Conservation (phyloP, 352 stramenopile species). For the Blastocystis hominis region DNA sequence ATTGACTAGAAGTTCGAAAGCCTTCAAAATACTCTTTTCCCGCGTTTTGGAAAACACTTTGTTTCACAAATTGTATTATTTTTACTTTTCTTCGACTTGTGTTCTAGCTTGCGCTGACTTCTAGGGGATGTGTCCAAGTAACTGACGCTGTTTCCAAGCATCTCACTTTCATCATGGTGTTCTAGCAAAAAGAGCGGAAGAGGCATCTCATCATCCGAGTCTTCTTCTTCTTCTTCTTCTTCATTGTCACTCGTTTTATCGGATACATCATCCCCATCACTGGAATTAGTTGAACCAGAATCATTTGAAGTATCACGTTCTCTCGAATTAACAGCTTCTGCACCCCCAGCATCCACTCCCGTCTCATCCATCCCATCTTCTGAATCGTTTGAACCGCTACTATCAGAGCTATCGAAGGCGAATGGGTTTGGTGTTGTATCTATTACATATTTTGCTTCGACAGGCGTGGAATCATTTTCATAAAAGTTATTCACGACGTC, state of each 20-base stretch:
- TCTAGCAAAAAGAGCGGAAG: conserved; percentile 7
- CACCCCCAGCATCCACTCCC: neutral
- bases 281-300: neutral
- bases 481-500: conserved; percentile 3
- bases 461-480: neutral
- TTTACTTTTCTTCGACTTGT: conserved; percentile 1
- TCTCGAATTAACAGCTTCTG: neutral
- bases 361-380: neutral
- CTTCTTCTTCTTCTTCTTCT: neutral
- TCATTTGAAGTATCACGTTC: neutral
- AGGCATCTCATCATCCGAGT: neutral
- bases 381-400: neutral
- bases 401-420: neutral
- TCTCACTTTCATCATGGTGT: neutral
- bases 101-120: neutral
- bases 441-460: neutral
- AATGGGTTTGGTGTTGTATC: neutral
- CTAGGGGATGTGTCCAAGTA: neutral
- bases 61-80: neutral
- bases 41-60: conserved; percentile 24
- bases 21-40: conserved; percentile 5
- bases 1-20: conserved; percentile 3
- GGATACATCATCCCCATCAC: neutral
- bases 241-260: neutral
- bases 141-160: neutral